phyloP scores from a whole-genome alignment of 2,329 filamentous ascomycete genomes.

The Hypoxylon sp. region DNA sequence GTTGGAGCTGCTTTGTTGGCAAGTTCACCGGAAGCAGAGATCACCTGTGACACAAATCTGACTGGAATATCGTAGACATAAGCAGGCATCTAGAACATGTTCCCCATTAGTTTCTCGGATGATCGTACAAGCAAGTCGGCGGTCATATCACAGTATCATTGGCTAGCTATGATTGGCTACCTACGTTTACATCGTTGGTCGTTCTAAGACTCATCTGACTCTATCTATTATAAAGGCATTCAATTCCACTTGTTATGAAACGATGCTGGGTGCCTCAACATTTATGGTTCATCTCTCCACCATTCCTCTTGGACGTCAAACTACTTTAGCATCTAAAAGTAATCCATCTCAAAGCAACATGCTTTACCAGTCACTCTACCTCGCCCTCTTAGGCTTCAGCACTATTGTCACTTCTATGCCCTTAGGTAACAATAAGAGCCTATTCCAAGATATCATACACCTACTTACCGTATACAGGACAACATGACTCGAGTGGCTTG shows the following conservation, averaged over 20 bases:
- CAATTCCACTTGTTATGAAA: neutral
- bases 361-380: conserved; percentile 20
- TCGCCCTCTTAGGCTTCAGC: conserved; percentile 20
- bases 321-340: neutral
- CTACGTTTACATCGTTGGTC: neutral
- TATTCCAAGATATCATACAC: neutral
- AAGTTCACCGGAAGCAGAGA: neutral
- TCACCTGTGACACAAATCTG: conserved; percentile 6
- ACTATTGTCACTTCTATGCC: conserved; percentile 14
- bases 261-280: neutral
- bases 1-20: neutral
- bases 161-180: neutral
- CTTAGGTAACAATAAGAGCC: conserved; percentile 11
- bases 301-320: neutral
- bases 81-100: neutral
- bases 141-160: too few relatives aligned
- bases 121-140: neutral
- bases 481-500: neutral
- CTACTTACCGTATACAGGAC: neutral
- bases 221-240: neutral
- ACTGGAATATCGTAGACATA: conserved; percentile 1
- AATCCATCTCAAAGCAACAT: conserved; percentile 8
- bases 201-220: neutral
- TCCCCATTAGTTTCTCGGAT: neutral
- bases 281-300: neutral